A percentile compares a stretch with the other conserved stretches of the same genome.
These are phyloP conservation scores for Arthrobotrys iridis DNA, from an alignment of 2,329 filamentous ascomycete genomes.

Conservation along the genomic window DNA sequence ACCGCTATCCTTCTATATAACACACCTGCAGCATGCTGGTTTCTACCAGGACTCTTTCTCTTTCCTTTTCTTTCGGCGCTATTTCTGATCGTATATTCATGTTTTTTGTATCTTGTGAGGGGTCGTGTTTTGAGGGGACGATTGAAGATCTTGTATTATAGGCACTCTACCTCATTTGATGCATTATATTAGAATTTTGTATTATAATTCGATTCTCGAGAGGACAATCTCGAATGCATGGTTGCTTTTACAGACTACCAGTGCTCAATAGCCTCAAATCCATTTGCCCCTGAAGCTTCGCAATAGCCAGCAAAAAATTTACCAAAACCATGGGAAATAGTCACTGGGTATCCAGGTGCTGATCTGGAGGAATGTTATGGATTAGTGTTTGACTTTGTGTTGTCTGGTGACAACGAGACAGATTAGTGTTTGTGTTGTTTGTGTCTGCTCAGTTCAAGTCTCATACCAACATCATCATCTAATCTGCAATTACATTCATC, in stretches of 20 bases:
- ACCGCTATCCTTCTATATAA: neutral
- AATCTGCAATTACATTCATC: neutral
- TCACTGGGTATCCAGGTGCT: too few relatives aligned
- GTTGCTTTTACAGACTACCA: too few relatives aligned
- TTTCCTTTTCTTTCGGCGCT: conserved; percentile 7
- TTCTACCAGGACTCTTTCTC: neutral
- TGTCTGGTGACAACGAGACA: too few relatives aligned
- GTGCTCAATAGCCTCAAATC: too few relatives aligned
- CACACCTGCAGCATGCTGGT: neutral
- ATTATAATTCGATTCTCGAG: conserved; percentile 29
- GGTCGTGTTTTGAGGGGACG: neutral
- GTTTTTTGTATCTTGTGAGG: neutral
- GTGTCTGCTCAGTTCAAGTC: neutral
- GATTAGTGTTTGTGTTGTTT: neutral
- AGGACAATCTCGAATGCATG: too few relatives aligned
- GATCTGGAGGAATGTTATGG: too few relatives aligned
- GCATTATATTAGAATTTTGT: conserved; percentile 8
- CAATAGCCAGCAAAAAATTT: too few relatives aligned
- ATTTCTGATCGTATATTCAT: conserved; percentile 2
- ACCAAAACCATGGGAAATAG: too few relatives aligned
- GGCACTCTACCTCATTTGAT: neutral
- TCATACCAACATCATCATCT: neutral
- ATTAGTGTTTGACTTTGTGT: too few relatives aligned
- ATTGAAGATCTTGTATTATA: conserved; percentile 5
- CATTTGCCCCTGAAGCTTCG: too few relatives aligned